Evolutionary conservation across 176 grass and related monocot genomes (phyloP).

Genomic region (Phoenix roebelenii): DNA sequence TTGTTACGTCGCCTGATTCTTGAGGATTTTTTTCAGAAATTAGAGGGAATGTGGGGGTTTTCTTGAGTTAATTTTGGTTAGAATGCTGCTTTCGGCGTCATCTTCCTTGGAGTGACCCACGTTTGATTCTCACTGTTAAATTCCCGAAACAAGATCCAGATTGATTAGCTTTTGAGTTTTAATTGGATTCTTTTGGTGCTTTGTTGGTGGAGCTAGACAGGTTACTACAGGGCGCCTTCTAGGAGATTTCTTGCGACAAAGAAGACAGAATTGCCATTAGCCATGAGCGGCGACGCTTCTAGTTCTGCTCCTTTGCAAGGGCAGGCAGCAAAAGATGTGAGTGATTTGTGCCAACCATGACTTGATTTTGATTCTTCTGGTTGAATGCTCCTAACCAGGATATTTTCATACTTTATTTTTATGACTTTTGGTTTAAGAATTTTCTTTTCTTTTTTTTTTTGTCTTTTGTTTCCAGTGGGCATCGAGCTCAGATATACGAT

Average conservation of each 20-base stretch:
- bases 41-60: no score
- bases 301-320: constrained; percentile 25
- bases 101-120: no score
- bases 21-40: no score
- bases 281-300: constrained; percentile 59
- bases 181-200: constrained; percentile 2
- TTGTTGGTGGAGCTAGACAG: constrained; percentile 44
- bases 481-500: no score
- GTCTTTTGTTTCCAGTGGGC: no score
- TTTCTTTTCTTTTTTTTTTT: no score
- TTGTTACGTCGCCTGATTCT: no score
- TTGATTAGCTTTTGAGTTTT: background rate
- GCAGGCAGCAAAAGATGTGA: constrained; percentile 11
- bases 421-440: no score
- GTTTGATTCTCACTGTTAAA: background rate
- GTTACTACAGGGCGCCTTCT: constrained; percentile 40
- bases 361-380: background rate
- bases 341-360: background rate
- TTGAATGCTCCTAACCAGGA: background rate
- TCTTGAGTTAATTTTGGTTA: no score
- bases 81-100: no score
- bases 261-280: constrained; percentile 7
- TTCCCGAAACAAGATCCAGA: background rate
- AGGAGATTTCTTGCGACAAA: constrained; percentile 7
- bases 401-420: background rate